Conservation (phyloP, 768 basidiomycete species). For the Tylopilus intermedius region DNA sequence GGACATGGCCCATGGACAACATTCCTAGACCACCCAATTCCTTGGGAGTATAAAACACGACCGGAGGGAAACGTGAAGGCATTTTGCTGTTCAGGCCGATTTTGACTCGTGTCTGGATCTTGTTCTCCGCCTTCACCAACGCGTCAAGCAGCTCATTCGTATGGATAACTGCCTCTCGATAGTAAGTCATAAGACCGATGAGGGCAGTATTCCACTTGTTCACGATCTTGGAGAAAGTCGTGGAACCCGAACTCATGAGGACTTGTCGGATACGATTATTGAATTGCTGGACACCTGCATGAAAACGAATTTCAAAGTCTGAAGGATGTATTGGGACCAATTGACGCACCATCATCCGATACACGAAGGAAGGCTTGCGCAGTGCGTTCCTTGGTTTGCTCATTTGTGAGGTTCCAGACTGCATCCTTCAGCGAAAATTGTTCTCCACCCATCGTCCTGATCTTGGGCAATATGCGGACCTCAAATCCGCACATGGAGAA, state of each 20-base stretch:
- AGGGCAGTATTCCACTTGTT: slow-evolving; percentile 97
- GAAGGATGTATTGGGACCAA: neutral
- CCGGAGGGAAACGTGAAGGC: slow-evolving; percentile 98
- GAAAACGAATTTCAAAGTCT: slow-evolving; percentile 3
- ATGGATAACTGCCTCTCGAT: slow-evolving; percentile 95
- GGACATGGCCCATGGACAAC: slow-evolving; percentile 98
- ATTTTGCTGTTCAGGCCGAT: slow-evolving; percentile 99
- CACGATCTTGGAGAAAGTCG: slow-evolving; percentile 98
- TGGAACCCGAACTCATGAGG: slow-evolving; percentile 96
- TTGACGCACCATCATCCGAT: slow-evolving; percentile 74
- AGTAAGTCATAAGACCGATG: slow-evolving; percentile 96
- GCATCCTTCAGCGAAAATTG: slow-evolving; percentile 96
- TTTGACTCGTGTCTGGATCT: slow-evolving; percentile 99
- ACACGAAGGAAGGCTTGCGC: slow-evolving; percentile 98
- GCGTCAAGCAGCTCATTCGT: slow-evolving; percentile 95
- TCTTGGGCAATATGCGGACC: slow-evolving; percentile 94
- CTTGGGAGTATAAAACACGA: slow-evolving; percentile 96
- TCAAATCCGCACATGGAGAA: slow-evolving; percentile 99
- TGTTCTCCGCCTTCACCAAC: slow-evolving; percentile 98
- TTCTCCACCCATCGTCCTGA: slow-evolving; percentile 90
- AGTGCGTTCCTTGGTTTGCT: slow-evolving; percentile 95
- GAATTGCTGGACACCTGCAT: slow-evolving; percentile 83
- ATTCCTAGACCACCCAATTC: slow-evolving; percentile 97
- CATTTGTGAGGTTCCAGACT: slow-evolving; percentile 95
- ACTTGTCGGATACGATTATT: slow-evolving; percentile 97